Conservation (phyloP, 495 filamentous ascomycete species). For the Podospora conica region DNA sequence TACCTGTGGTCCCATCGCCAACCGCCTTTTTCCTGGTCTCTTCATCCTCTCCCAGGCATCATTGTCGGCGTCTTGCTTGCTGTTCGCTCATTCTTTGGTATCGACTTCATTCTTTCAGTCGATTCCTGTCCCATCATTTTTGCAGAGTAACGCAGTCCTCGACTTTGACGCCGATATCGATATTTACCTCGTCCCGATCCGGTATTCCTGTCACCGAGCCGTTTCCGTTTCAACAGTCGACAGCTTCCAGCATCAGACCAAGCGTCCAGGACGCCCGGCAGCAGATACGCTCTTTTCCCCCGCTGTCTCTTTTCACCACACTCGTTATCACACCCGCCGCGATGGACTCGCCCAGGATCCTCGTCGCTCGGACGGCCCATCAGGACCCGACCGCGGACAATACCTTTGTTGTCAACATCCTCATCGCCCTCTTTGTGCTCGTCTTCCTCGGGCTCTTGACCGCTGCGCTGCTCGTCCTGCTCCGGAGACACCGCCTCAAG, state of each 20-base stretch:
- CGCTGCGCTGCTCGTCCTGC: slow-evolving; percentile 58
- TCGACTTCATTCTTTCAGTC: slow-evolving; percentile 82
- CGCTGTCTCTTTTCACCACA: slow-evolving; percentile 6
- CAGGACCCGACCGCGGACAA: slow-evolving; percentile 34
- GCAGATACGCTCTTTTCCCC: slow-evolving; percentile 6
- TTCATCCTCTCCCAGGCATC: slow-evolving; percentile 22
- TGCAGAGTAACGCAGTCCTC: slow-evolving; percentile 26
- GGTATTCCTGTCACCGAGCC: slow-evolving; percentile 3
- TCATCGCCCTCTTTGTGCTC: slow-evolving; percentile 75
- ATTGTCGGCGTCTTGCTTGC: slow-evolving; percentile 23
- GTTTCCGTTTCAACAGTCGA: slow-evolving; percentile 5
- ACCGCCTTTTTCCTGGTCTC: slow-evolving; percentile 18
- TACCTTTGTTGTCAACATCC: slow-evolving; percentile 57
- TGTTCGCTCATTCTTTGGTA: slow-evolving; percentile 25
- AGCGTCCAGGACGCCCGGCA: not conserved
- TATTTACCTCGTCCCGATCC: not conserved
- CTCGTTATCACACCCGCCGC: slow-evolving; percentile 19
- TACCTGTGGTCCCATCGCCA: slow-evolving; percentile 9
- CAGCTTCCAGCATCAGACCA: not conserved
- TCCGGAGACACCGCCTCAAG: slow-evolving; percentile 53
- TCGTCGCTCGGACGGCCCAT: slow-evolving; percentile 47
- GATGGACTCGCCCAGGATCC: slow-evolving; percentile 44
- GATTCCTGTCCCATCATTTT: slow-evolving; percentile 47
- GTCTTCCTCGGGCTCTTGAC: slow-evolving; percentile 61
- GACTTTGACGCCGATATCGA: not conserved